phyloP scores from a whole-genome alignment of 495 filamentous ascomycete species.

The Beverwykella pulmonaria region DNA sequence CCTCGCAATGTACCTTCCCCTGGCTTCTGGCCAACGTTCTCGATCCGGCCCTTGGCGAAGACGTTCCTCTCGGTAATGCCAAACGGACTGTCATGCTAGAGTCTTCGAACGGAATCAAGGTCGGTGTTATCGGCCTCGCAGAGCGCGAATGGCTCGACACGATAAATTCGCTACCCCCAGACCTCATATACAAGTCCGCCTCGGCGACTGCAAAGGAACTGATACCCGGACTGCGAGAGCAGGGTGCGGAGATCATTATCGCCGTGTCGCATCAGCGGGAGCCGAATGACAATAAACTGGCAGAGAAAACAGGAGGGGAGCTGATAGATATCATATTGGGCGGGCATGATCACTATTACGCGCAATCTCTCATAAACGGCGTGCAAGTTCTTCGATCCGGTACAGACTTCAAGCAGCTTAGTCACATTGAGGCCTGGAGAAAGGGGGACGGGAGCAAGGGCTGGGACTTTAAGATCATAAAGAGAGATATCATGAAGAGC shows the following conservation, averaged over 20 bases:
- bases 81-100: conserved; percentile 71
- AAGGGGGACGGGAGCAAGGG: conserved; percentile 49
- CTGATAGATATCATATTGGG: conserved; percentile 82
- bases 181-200: conserved; percentile 78
- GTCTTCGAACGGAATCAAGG: conserved; percentile 78
- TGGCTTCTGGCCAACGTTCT: conserved; percentile 88
- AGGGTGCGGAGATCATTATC: conserved; percentile 80
- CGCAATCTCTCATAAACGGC: conserved; percentile 72
- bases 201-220: conserved; percentile 69
- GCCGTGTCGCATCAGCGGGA: conserved; percentile 84
- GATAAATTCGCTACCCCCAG: conserved; percentile 79
- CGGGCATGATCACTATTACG: conserved; percentile 89
- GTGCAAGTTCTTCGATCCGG: conserved; percentile 81
- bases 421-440: conserved; percentile 74
- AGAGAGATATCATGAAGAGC: conserved; percentile 68
- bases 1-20: conserved; percentile 75
- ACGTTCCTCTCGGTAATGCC: conserved; percentile 69
- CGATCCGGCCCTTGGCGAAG: conserved; percentile 73
- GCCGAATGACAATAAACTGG: conserved; percentile 76
- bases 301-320: conserved; percentile 64
- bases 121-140: conserved; percentile 82
- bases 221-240: conserved; percentile 66
- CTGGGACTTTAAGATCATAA: conserved; percentile 79
- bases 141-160: conserved; percentile 83
- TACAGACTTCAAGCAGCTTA: conserved; percentile 86